These are phyloP conservation scores for Phalaenopsis aphrodite DNA, from an alignment of 106 monocot genomes.

Conservation along the genomic window DNA sequence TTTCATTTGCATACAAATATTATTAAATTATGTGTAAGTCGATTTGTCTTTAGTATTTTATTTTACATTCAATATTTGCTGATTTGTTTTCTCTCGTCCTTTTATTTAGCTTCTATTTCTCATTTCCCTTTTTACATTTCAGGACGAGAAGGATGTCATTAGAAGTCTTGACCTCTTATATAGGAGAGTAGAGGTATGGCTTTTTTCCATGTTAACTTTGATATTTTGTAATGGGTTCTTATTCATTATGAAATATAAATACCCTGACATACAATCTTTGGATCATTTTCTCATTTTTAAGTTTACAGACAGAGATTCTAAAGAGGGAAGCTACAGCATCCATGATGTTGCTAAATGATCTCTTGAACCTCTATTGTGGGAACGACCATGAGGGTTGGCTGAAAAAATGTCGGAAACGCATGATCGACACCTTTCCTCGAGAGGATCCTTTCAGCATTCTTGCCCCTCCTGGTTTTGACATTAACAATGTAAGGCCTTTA, in stretches of 20 bases:
- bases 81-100: neutral
- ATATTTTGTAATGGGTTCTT: neutral
- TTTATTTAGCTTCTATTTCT: neutral
- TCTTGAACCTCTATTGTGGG: constrained; percentile 93
- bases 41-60: neutral
- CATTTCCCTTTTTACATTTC: neutral
- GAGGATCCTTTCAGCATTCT: constrained; percentile 90
- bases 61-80: neutral
- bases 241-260: neutral
- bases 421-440: constrained; percentile 74
- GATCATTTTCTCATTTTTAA: neutral
- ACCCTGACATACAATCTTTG: neutral
- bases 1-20: neutral
- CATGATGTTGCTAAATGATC: constrained; percentile 83
- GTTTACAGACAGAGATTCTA: constrained; percentile 71
- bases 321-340: constrained; percentile 74
- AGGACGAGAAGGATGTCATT: constrained; percentile 93
- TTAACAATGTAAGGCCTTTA: constrained; percentile 50
- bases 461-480: constrained; percentile 63
- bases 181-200: constrained; percentile 76
- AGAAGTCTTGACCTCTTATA: constrained; percentile 91
- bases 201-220: neutral
- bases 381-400: constrained; percentile 71
- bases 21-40: neutral
- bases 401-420: constrained; percentile 77